A percentile compares a stretch with the other conserved stretches of the same genome.
Conservation (phyloP, 1,284 basidiomycete genomes). For the Amylostereum areolatum region DNA sequence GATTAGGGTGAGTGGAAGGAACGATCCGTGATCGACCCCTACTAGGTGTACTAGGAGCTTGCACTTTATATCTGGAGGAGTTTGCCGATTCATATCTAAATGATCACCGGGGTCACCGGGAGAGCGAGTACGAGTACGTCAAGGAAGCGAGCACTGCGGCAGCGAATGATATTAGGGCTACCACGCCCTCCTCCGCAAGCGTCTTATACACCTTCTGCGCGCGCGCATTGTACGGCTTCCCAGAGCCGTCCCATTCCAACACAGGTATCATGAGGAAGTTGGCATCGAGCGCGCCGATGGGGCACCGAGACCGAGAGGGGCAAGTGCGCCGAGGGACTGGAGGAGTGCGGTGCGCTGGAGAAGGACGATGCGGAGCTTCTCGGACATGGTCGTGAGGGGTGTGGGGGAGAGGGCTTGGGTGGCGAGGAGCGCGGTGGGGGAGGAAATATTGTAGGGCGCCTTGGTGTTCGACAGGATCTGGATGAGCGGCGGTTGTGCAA, state of each 20-base stretch:
- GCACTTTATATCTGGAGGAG: too few species aligned
- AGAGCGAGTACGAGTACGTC: too few species aligned
- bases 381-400: constrained; percentile 63
- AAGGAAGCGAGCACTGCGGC: too few species aligned
- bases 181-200: constrained; percentile 82
- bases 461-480: constrained; percentile 95
- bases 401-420: constrained; percentile 61
- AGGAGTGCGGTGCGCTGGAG: constrained; percentile 54
- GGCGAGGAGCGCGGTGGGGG: constrained; percentile 84
- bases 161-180: too few species aligned
- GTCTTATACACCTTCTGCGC: constrained; percentile 73
- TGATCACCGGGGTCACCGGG: too few species aligned
- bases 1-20: too few species aligned
- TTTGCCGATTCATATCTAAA: too few species aligned
- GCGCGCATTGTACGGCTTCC: constrained; percentile 62
- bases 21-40: too few species aligned
- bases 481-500: constrained; percentile 85
- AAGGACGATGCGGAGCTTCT: constrained; percentile 58
- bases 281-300: constrained; percentile 79
- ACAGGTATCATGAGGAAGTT: constrained; percentile 84
- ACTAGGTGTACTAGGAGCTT: too few species aligned
- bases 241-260: constrained; percentile 38
- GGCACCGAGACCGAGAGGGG: constrained; percentile 59
- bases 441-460: constrained; percentile 96
- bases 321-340: constrained; percentile 34